A percentile compares a stretch with the other conserved stretches of the same genome.
Conservation (phyloP, 345 rosid species). For the Gossypium longicalyx region DNA sequence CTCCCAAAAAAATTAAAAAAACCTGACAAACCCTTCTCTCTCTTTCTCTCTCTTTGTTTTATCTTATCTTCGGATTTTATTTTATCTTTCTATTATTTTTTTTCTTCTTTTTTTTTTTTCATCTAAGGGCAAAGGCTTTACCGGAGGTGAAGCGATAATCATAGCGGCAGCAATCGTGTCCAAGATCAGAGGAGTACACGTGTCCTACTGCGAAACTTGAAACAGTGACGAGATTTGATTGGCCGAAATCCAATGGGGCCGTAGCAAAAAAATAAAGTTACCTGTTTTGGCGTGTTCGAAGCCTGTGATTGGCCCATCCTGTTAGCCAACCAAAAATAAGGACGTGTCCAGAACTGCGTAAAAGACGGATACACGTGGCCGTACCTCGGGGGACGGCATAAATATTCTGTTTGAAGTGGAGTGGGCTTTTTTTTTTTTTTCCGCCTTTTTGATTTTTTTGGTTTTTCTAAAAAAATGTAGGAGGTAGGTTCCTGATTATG, state of each 20-base stretch:
- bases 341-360: not conserved
- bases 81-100: too few species aligned
- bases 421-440: not conserved
- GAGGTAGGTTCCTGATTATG: not conserved
- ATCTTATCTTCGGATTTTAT: not conserved
- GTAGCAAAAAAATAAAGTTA: not conserved
- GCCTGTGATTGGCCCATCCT: conserved; percentile 4
- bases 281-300: not conserved
- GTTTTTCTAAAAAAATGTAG: not conserved
- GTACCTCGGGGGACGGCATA: conserved; percentile 12
- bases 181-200: not conserved
- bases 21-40: not conserved
- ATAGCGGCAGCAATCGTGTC: conserved; percentile 11
- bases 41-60: not conserved
- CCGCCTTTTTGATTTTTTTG: not conserved
- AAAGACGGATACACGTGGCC: conserved; percentile 7
- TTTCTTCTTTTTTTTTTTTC: not conserved
- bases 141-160: conserved; percentile 19
- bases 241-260: not conserved
- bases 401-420: conserved; percentile 18
- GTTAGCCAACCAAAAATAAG: not conserved
- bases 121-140: not conserved
- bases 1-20: not conserved
- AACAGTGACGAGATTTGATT: conserved; percentile 5
- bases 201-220: not conserved